These are phyloP conservation scores for Sugiyamaella lignohabitans DNA, from an alignment of 805 yeast genomes.

Conservation along the genomic window DNA sequence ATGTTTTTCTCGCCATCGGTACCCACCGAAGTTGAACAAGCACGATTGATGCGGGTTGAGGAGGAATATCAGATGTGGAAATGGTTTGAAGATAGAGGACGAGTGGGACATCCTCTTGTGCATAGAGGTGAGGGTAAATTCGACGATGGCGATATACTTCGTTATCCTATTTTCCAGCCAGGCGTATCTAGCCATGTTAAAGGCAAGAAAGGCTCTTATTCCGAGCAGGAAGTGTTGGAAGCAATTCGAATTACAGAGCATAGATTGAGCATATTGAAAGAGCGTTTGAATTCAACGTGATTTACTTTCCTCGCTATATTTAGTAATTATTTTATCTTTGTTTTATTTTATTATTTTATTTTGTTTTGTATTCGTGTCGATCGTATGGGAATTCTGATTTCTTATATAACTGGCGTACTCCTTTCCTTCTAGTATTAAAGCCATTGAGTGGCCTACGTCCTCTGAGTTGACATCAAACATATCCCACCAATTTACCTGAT, in stretches of 20 bases:
- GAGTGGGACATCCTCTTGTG: background rate
- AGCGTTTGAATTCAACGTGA: conserved; percentile 9
- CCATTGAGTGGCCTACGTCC: conserved; percentile 12
- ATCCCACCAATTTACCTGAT: conserved; percentile 14
- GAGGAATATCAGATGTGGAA: conserved; percentile 64
- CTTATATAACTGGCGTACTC: background rate
- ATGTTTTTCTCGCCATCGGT: conserved; percentile 2
- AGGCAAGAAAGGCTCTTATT: conserved; percentile 18
- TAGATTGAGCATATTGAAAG: conserved; percentile 35
- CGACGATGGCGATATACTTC: background rate
- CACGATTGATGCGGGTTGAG: conserved; percentile 30
- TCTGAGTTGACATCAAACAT: conserved; percentile 17
- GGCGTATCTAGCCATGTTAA: background rate
- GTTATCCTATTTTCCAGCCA: background rate
- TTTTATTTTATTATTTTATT: too few species aligned
- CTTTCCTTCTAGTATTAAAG: conserved; percentile 7
- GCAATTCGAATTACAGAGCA: conserved; percentile 41
- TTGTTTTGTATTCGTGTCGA: too few species aligned
- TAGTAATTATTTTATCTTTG: background rate
- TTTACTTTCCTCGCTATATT: too few species aligned
- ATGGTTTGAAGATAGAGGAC: conserved; percentile 51
- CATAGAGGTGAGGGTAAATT: background rate
- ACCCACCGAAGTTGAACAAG: conserved; percentile 21
- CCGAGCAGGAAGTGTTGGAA: conserved; percentile 42
- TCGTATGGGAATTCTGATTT: background rate